phyloP scores from a whole-genome alignment of 2,329 filamentous ascomycete species.

The Venturiaceae sp. region DNA sequence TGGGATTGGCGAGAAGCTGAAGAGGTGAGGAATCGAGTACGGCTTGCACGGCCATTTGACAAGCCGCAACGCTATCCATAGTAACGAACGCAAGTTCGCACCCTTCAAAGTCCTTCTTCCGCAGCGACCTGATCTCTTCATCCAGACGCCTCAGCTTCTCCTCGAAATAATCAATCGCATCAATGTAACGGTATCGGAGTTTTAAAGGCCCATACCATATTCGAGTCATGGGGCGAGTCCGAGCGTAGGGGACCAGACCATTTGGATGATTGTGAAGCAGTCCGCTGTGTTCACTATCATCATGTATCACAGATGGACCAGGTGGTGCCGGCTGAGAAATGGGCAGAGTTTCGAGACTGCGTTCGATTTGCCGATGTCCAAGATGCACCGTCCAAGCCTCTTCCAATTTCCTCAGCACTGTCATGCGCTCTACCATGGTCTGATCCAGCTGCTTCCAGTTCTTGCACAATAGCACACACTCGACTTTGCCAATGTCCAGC shows the following conservation, averaged over 20 bases:
- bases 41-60: slow-evolving; percentile 93
- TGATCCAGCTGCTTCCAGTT: slow-evolving; percentile 78
- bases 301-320: slow-evolving; percentile 24
- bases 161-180: slow-evolving; percentile 92
- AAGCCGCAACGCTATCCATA: slow-evolving; percentile 87
- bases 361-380: slow-evolving; percentile 44
- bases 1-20: slow-evolving; percentile 72
- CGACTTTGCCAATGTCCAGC: slow-evolving; percentile 80
- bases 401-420: slow-evolving; percentile 64
- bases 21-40: slow-evolving; percentile 85
- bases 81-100: slow-evolving; percentile 90
- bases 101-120: slow-evolving; percentile 66
- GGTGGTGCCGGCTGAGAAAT: slow-evolving; percentile 36
- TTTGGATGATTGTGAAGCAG: slow-evolving; percentile 42
- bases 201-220: slow-evolving; percentile 73
- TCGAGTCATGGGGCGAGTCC: slow-evolving; percentile 55
- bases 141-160: slow-evolving; percentile 74
- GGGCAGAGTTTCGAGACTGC: slow-evolving; percentile 38
- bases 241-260: slow-evolving; percentile 29
- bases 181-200: slow-evolving; percentile 61
- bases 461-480: slow-evolving; percentile 75
- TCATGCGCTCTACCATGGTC: slow-evolving; percentile 57
- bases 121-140: slow-evolving; percentile 58
- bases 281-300: slow-evolving; percentile 47
- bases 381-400: slow-evolving; percentile 71